phyloP scores from a whole-genome alignment of 192 early-diverging fungal species.

The Coemansia furcata region DNA sequence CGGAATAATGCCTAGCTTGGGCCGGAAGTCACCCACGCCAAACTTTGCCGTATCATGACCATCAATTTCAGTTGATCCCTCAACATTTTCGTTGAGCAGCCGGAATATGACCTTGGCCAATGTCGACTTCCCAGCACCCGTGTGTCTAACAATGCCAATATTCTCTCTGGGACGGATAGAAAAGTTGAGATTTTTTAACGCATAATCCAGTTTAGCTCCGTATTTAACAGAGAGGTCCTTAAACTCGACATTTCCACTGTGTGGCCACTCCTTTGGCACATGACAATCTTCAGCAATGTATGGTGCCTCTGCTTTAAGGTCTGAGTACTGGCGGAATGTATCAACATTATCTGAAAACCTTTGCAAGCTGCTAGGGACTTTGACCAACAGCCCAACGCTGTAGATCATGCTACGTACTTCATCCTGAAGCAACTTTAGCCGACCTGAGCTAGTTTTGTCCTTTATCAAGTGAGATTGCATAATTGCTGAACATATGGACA shows the following conservation, averaged over 20 bases:
- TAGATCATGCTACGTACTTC: background rate
- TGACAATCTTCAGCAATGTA: conserved; percentile 18
- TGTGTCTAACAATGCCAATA: conserved; percentile 69
- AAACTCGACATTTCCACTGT: conserved; percentile 57
- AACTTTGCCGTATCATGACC: conserved; percentile 63
- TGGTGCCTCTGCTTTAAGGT: conserved; percentile 47
- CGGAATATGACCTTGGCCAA: conserved; percentile 66
- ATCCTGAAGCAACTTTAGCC: background rate
- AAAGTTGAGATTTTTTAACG: conserved; percentile 60
- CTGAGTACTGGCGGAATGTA: conserved; percentile 1
- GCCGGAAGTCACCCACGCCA: conserved; percentile 49
- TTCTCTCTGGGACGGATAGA: conserved; percentile 60
- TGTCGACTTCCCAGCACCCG: conserved; percentile 68
- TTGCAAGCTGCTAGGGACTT: background rate
- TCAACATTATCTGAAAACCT: background rate
- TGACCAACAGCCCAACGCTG: background rate
- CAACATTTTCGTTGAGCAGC: conserved; percentile 51
- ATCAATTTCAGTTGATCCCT: conserved; percentile 67
- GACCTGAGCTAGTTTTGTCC: background rate
- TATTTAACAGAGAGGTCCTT: conserved; percentile 59
- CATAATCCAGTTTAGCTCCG: conserved; percentile 50
- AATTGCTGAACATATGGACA: background rate
- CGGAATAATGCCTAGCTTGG: conserved; percentile 59
- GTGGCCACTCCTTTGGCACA: conserved; percentile 60
- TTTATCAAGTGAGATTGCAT: background rate